A percentile compares a stretch with the other conserved stretches of the same genome.
Conservation (phyloP, 805 yeast genomes). For the Metschnikowia borealis region DNA sequence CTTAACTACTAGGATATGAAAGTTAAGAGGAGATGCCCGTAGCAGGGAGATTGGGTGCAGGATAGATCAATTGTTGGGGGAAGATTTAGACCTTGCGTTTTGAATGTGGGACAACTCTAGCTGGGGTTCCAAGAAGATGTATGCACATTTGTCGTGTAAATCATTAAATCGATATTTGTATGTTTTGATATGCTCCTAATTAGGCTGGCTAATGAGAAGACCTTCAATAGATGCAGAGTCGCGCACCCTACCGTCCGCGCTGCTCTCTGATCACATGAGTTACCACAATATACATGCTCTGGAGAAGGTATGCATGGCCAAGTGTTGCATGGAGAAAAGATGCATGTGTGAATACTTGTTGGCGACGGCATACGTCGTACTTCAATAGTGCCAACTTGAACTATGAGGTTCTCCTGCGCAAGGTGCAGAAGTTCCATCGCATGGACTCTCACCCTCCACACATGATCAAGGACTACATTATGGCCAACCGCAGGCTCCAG, state of each 20-base stretch:
- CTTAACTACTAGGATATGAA: background rate
- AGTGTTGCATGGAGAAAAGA: no score
- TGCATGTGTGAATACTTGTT: background rate
- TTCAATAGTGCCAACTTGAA: constrained; percentile 14
- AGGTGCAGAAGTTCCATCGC: constrained; percentile 7
- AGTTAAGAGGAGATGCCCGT: background rate
- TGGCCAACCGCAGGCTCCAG: constrained; percentile 17
- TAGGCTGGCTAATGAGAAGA: constrained; percentile 3
- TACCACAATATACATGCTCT: background rate
- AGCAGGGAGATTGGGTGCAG: background rate
- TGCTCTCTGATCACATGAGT: background rate
- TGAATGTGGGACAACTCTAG: background rate
- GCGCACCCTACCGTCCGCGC: background rate
- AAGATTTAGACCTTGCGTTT: background rate
- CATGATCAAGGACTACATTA: constrained; percentile 11
- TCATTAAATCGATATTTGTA: background rate
- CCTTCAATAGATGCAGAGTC: background rate
- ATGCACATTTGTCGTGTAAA: background rate
- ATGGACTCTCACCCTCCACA: constrained; percentile 5
- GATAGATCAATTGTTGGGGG: background rate
- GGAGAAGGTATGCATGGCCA: background rate
- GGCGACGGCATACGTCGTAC: background rate
- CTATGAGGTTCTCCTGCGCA: constrained; percentile 13
- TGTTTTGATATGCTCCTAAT: constrained; percentile 2
- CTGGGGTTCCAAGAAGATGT: background rate